Percentiles rank a stretch among this genome's conserved stretches.
Conservation (phyloP, 129 eudicot genomes). For the Chrysanthemum seticuspe region DNA sequence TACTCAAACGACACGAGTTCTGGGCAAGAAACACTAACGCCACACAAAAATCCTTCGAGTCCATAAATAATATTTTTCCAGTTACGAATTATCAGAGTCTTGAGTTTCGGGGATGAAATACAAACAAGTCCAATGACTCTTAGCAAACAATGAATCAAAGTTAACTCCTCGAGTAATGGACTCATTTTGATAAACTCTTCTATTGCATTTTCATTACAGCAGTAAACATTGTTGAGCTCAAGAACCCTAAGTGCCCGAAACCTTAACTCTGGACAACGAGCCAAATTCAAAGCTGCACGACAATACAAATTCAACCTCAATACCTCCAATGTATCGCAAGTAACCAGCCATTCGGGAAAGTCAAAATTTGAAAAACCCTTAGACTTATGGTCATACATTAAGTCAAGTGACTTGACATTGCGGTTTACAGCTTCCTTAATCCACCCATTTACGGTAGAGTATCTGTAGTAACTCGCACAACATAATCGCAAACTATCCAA, state of each 20-base stretch:
- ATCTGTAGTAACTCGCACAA: not conserved
- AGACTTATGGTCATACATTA: not conserved
- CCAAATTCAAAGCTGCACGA: no score
- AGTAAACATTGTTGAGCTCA: not conserved
- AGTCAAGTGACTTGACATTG: conserved; percentile 10
- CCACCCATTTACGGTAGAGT: not conserved
- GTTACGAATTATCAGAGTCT: no score
- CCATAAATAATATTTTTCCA: no score
- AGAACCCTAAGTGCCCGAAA: not conserved
- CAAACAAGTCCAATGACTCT: no score
- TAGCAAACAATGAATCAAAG: not conserved
- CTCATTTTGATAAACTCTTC: not conserved
- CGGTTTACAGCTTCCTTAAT: not conserved
- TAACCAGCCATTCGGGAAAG: not conserved
- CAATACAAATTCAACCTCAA: not conserved
- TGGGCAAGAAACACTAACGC: not conserved
- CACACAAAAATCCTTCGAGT: not conserved
- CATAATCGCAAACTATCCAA: not conserved
- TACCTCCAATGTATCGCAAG: not conserved
- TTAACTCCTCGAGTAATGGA: not conserved
- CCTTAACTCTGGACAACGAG: not conserved
- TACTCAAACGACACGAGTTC: not conserved
- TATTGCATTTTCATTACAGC: not conserved
- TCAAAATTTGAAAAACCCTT: no score
- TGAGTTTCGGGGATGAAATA: no score